A percentile compares a stretch with the other conserved stretches of the same genome.
These are phyloP conservation scores for Pythium sukuiense DNA, from an alignment of 352 stramenopile species.

Conservation along the genomic window DNA sequence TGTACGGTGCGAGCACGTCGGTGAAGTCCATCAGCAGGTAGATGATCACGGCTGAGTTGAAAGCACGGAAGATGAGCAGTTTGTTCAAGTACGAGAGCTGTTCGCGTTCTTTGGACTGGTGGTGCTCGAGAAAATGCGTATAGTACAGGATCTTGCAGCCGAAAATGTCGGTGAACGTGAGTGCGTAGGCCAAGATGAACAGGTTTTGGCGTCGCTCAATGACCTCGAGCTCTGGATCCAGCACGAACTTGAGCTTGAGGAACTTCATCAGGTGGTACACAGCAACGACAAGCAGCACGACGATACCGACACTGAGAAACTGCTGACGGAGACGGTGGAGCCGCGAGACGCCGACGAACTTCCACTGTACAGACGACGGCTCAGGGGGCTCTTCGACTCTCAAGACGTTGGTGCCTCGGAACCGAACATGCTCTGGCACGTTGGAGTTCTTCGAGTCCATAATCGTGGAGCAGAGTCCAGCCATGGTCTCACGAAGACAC, in stretches of 20 bases:
- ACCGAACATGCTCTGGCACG: slow-evolving; percentile 43
- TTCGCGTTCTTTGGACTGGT: slow-evolving; percentile 66
- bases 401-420: slow-evolving; percentile 71
- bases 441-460: slow-evolving; percentile 38
- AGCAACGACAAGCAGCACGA: slow-evolving; percentile 47
- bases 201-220: slow-evolving; percentile 41
- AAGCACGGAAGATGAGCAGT: slow-evolving; percentile 64
- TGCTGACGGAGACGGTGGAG: slow-evolving; percentile 41
- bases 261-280: slow-evolving; percentile 51
- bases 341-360: slow-evolving; percentile 53
- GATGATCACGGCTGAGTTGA: slow-evolving; percentile 76
- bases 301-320: slow-evolving; percentile 44
- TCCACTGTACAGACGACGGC: slow-evolving; percentile 71
- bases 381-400: slow-evolving; percentile 64
- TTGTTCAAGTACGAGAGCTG: slow-evolving; percentile 83
- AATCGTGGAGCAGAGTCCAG: slow-evolving; percentile 47
- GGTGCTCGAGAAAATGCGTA: slow-evolving; percentile 52
- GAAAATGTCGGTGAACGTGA: slow-evolving; percentile 57
- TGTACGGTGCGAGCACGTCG: slow-evolving; percentile 64
- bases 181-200: slow-evolving; percentile 52
- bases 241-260: slow-evolving; percentile 43
- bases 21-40: slow-evolving; percentile 77
- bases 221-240: slow-evolving; percentile 24
- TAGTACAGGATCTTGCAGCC: slow-evolving; percentile 65
- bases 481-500: slow-evolving; percentile 51